Conservation (phyloP, 2,329 filamentous ascomycete species). For the Colletotrichum agaves region DNA sequence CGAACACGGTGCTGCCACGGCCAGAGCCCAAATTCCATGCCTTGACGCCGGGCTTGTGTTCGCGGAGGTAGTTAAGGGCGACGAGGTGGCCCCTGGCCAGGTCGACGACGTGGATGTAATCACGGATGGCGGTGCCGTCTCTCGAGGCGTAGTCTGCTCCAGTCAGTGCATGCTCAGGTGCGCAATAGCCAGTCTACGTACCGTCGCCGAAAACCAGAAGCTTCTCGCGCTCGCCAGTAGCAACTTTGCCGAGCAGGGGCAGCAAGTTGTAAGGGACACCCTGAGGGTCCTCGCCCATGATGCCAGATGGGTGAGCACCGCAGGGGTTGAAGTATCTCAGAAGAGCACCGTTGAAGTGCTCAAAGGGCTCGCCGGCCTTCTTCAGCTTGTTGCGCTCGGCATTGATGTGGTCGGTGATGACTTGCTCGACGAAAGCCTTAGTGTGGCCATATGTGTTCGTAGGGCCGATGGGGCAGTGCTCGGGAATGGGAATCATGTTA, state of each 20-base stretch:
- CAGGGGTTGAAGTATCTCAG: constrained; percentile 98
- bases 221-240: constrained; percentile 94
- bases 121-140: constrained; percentile 93
- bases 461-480: constrained; percentile 93
- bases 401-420: constrained; percentile 91
- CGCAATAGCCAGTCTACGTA: constrained; percentile 53
- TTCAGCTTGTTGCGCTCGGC: constrained; percentile 84
- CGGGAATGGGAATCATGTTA: constrained; percentile 99
- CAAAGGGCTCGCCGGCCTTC: constrained; percentile 80
- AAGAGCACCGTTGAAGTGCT: constrained; percentile 92
- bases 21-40: constrained; percentile 98
- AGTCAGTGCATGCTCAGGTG: constrained; percentile 36
- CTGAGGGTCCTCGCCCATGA: constrained; percentile 98
- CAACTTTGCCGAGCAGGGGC: constrained; percentile 93
- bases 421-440: constrained; percentile 89
- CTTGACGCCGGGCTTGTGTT: constrained; percentile 86
- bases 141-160: constrained; percentile 84
- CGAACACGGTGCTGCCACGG: constrained; percentile 93
- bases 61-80: constrained; percentile 89
- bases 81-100: constrained; percentile 87
- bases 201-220: constrained; percentile 93
- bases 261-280: constrained; percentile 96
- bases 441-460: constrained; percentile 99
- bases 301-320: constrained; percentile 90
- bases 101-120: constrained; percentile 98